Conservation (phyloP, 1,284 basidiomycete species). For the Naganishia cerealis region DNA sequence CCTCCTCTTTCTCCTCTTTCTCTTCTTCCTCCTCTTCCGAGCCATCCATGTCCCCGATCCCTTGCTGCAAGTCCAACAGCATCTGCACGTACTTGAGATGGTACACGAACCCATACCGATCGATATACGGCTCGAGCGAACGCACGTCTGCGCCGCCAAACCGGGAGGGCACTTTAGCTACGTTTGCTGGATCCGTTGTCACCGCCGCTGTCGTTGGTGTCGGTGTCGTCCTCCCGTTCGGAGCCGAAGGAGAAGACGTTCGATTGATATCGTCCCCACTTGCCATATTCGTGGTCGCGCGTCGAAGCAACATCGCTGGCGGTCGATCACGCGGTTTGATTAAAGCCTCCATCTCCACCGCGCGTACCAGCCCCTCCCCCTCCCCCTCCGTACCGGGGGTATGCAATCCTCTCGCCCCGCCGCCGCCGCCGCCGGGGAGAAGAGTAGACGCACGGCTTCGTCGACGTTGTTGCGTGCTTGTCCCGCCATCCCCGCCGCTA, state of each 20-base stretch:
- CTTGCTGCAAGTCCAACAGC: constrained; percentile 66
- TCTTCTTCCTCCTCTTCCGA: constrained; percentile 42
- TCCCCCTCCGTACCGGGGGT: constrained; percentile 14
- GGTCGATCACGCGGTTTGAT: constrained; percentile 81
- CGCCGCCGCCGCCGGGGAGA: constrained; percentile 7
- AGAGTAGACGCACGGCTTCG: background rate
- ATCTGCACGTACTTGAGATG: constrained; percentile 73
- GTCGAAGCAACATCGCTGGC: constrained; percentile 60
- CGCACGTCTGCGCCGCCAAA: constrained; percentile 60
- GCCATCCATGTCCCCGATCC: constrained; percentile 36
- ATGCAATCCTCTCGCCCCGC: background rate
- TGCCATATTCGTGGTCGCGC: constrained; percentile 49
- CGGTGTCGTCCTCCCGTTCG: constrained; percentile 48
- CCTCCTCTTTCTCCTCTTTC: too few species aligned
- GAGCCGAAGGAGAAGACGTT: too few species aligned
- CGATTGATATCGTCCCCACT: constrained; percentile 40
- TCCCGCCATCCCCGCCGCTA: background rate
- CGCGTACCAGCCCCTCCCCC: constrained; percentile 41
- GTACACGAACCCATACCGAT: constrained; percentile 94
- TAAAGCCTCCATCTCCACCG: constrained; percentile 84
- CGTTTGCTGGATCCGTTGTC: constrained; percentile 10
- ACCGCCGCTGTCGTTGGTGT: too few species aligned
- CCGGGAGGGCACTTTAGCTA: constrained; percentile 58
- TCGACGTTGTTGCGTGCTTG: background rate
- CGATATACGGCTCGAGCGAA: constrained; percentile 70